Conservation (phyloP, 1,284 basidiomycete species). For the Trametes polyzona region DNA sequence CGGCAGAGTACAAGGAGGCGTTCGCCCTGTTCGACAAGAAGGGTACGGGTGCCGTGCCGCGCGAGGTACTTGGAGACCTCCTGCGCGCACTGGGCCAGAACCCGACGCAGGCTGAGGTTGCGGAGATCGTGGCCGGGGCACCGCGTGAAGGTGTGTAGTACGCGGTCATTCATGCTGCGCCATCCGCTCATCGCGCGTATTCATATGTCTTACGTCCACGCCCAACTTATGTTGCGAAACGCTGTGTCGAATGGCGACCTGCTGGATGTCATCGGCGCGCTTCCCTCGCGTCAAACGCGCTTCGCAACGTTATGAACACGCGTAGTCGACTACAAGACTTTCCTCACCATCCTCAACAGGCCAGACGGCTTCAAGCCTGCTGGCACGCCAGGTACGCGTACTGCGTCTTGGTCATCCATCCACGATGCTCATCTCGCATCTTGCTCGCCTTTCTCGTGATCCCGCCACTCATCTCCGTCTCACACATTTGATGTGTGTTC, state of each 20-base stretch:
- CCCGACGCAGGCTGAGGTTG: constrained; percentile 96
- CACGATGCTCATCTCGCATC: not conserved
- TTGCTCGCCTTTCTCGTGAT: not conserved
- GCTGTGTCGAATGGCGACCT: not conserved
- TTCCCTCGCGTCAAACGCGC: not conserved
- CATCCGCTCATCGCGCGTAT: constrained; percentile 2
- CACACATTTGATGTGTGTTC: not conserved
- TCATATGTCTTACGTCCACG: not conserved
- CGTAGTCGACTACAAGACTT: constrained; percentile 89
- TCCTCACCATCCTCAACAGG: constrained; percentile 90
- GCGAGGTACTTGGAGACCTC: constrained; percentile 93
- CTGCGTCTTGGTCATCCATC: too few species aligned
- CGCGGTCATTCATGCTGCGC: not conserved
- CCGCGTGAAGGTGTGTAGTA: constrained; percentile 72
- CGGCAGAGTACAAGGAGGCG: constrained; percentile 90
- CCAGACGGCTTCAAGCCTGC: constrained; percentile 98
- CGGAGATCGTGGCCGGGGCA: constrained; percentile 75
- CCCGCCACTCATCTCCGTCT: not conserved
- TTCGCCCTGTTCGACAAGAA: constrained; percentile 98
- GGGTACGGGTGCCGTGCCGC: constrained; percentile 87
- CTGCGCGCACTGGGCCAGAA: constrained; percentile 96
- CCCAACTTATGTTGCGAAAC: too few species aligned
- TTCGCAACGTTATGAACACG: not conserved
- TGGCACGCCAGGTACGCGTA: constrained; percentile 78
- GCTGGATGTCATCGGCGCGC: not conserved